Base-by-base conservation (phyloP, 1,284 basidiomycete species). In the Sphagnurus paluster region DNA sequence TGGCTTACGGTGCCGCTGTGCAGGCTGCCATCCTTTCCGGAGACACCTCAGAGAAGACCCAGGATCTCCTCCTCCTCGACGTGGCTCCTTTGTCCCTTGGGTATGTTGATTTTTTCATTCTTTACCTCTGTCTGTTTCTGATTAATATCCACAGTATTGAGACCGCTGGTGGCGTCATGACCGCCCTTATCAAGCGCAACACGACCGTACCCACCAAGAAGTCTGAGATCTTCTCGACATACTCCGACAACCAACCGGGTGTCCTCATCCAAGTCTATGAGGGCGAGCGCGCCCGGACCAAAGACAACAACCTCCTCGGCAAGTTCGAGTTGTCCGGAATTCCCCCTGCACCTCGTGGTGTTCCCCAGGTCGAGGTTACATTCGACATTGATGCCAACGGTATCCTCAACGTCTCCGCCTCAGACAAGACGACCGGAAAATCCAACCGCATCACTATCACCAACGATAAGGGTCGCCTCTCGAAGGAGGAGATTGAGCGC, bases 301-400 rank as follows among this genome's bases (percentile, higher is more conserved):
- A 98, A 83, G 97, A 99, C 78, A 98, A 98, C 82, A 98, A 98
- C 79, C 70, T 98, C 44, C 92, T 99, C 71, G 96, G 96, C 67
- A 97, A 98, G 76, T 99, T 98, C 76, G 95, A 98, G 75, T 90
- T 98, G 43, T 87, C 94, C 45, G 95, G 95, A 55, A 98, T 99
- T 62, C 96, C 96, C 28, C 96, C 96, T 30, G 94, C 95, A 39
- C 96, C 96, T 55, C 93, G 96, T 77, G 96, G 96, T 80, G 94
- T 98, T 60, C 94, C 96, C 63, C 95, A 98, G 69, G 83, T 98
- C 63, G 95, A 97, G 74, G 94, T 98, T 69, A 96, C 93, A 51
- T 99, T 99, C 76, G 96, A 99, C 63, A 93, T 99, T 55, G 96
- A 98, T 65, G 95, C 96, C 67, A 98, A 98, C 76, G 93, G 92